These are phyloP conservation scores for Stropharia rugosoannulata DNA, from an alignment of 768 basidiomycete genomes.

Conservation along the genomic window DNA sequence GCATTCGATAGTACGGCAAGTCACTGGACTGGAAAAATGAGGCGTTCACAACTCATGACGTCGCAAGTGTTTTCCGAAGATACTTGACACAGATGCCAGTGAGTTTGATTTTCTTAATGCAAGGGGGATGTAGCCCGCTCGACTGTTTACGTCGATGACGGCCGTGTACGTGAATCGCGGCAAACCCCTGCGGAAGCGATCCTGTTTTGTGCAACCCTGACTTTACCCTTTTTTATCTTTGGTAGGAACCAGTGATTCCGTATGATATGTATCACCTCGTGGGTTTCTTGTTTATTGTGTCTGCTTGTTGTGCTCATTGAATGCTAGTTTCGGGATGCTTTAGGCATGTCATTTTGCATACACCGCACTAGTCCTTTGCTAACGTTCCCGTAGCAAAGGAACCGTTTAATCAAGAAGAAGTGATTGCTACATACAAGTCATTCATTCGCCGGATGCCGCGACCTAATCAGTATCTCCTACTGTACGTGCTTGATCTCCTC, in stretches of 20 bases:
- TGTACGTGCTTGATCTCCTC: conserved; percentile 94
- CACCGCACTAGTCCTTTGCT: conserved; percentile 10
- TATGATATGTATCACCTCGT: conserved; percentile 86
- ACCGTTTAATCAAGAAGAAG: conserved; percentile 66
- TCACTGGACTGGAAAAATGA: conserved; percentile 87
- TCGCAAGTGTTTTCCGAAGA: conserved; percentile 93
- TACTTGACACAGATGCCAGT: conserved; percentile 98
- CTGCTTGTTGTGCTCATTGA: conserved; percentile 5
- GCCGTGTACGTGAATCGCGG: background rate
- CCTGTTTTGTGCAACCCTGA: conserved; percentile 1
- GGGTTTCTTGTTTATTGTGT: conserved; percentile 32
- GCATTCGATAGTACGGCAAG: conserved; percentile 80
- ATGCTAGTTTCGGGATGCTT: conserved; percentile 71
- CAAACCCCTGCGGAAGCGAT: background rate
- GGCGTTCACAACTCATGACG: conserved; percentile 91
- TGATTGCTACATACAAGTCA: conserved; percentile 77
- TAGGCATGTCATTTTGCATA: conserved; percentile 43
- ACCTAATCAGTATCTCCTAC: conserved; percentile 91
- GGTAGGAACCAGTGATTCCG: conserved; percentile 93
- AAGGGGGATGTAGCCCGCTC: background rate
- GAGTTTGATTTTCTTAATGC: conserved; percentile 31
- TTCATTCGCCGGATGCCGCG: conserved; percentile 85
- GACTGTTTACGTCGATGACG: background rate
- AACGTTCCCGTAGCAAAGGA: conserved; percentile 50
- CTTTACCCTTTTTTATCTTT: conserved; percentile 10